Percentiles rank a stretch among this genome's conserved stretches.
phyloP scores from a whole-genome alignment of 352 stramenopile species.

The Discostella stelligera region DNA sequence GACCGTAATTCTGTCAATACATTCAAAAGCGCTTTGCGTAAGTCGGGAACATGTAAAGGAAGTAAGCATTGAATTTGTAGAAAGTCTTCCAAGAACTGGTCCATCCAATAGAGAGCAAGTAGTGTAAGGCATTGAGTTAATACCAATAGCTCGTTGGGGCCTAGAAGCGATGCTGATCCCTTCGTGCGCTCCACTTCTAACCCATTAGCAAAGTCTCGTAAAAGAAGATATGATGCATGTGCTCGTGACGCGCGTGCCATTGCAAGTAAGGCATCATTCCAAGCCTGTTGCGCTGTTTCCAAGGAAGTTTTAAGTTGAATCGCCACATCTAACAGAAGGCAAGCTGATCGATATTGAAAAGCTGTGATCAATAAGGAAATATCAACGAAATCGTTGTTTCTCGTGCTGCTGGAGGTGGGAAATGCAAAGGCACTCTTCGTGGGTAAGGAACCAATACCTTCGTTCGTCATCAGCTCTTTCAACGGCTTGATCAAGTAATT shows the following conservation, averaged over 20 bases:
- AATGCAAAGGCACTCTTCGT: conserved; percentile 45
- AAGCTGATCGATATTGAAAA: conserved; percentile 64
- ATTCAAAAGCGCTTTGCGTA: conserved; percentile 53
- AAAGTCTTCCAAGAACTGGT: conserved; percentile 81
- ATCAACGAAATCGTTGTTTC: conserved; percentile 36
- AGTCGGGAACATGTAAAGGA: conserved; percentile 42
- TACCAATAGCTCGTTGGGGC: conserved; percentile 56
- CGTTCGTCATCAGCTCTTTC: conserved; percentile 37
- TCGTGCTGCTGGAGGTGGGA: conserved; percentile 16
- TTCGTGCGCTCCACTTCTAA: conserved; percentile 49
- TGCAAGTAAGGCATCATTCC: conserved; percentile 72
- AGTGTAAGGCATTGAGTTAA: conserved; percentile 63
- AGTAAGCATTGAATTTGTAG: conserved; percentile 67
- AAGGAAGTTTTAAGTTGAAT: conserved; percentile 56
- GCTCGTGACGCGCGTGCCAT: conserved; percentile 71
- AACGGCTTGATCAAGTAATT: conserved; percentile 66
- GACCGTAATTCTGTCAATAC: conserved; percentile 62
- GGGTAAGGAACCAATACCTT: conserved; percentile 4
- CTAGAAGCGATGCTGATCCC: conserved; percentile 37
- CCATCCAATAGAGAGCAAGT: conserved; percentile 79
- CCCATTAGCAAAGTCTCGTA: conserved; percentile 66
- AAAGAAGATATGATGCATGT: conserved; percentile 69
- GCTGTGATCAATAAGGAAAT: conserved; percentile 48
- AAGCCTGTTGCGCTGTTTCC: conserved; percentile 52
- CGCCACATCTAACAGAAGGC: conserved; percentile 62